These are phyloP conservation scores for Pichia sp. DNA, from an alignment of 1,139 yeast species.

Conservation along the genomic window DNA sequence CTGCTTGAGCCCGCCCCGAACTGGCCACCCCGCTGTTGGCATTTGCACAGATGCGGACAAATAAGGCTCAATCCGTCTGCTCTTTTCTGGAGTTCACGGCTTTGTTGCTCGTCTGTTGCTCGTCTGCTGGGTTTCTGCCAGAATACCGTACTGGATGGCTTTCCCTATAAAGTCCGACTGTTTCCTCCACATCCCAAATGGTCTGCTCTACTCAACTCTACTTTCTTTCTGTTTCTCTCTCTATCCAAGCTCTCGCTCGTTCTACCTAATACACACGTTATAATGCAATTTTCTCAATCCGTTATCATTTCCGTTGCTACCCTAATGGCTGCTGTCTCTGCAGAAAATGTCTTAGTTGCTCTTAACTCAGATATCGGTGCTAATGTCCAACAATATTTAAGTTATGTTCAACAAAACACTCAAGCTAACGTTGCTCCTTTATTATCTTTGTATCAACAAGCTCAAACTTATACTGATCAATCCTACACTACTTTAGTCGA, in stretches of 20 bases:
- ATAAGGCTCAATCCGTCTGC: too few species aligned
- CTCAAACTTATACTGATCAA: conserved; percentile 36
- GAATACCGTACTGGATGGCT: too few species aligned
- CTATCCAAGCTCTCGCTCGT: not conserved
- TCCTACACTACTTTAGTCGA: conserved; percentile 35
- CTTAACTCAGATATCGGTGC: conserved; percentile 28
- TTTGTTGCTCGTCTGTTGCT: too few species aligned
- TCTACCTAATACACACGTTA: not conserved
- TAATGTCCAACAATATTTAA: conserved; percentile 28
- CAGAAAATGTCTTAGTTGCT: conserved; percentile 25
- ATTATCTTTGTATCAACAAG: conserved; percentile 30
- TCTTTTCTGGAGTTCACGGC: too few species aligned
- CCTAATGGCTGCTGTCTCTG: conserved; percentile 19
- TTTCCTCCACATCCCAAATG: too few species aligned
- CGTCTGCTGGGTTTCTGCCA: too few species aligned
- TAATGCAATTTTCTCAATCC: conserved; percentile 19
- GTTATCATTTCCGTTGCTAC: conserved; percentile 18
- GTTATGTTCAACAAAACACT: conserved; percentile 21
- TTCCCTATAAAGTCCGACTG: too few species aligned
- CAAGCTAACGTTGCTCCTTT: conserved; percentile 29
- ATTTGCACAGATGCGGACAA: too few species aligned
- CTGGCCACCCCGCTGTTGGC: too few species aligned
- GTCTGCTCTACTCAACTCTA: too few species aligned
- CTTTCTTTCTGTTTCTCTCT: too few species aligned
- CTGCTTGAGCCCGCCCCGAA: too few species aligned